Evolutionary conservation across 495 filamentous ascomycete species (phyloP), one percentile per base, ranked within the genome.

Genomic region (Aspergillus coremiiformis): DNA sequence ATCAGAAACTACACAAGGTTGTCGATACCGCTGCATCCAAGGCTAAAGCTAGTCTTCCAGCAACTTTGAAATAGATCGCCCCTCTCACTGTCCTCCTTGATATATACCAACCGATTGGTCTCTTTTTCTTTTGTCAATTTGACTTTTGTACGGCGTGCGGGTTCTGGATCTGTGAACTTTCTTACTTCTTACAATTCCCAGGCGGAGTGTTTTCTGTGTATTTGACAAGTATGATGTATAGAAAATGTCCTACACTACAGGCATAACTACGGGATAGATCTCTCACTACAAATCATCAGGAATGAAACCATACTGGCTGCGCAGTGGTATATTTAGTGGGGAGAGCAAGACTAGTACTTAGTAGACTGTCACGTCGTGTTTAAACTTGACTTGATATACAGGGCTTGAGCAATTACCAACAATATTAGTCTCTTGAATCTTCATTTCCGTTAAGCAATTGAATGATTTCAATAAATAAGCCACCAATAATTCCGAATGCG

Each of bases 1-100:
- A 81, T 35, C 75, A 87, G 57, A 84, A 87, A 66, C 74, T 96
- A 30, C 70, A 79, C 51, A 87, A 85, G 64, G 76, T 82, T 5
- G 84, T 82, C 12, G 78, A 77, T 27, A 24, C 50, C 41, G 70
- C 65, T 14, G 69, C 70, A 0, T 54, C 59, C 24, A 65, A 59
- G 58, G 71, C 72, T 17, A 70, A 71, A 56, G 60, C 70, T 32
- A 76, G 68, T 55, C 56, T 74, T 53, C 70, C 71, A 12, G 70
- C 59, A n/a, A 74, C 72, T 10, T 48, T 74, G 56, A 76, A 76
- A 66, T 76, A 68, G 60, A 58, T 5, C 6, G 19, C 12, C 22
- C 3, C 42, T 39, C 37, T n/a, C 27, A 46, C 44, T 20, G 2
- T 23, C 21, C 47, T 24, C 17, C 15, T n/a, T 4, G 11, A 21